Evolutionary conservation across 805 yeast genomes (phyloP), one percentile per base, ranked within the genome.

Genomic region (Cyberlindnera euphorbiiphila): DNA sequence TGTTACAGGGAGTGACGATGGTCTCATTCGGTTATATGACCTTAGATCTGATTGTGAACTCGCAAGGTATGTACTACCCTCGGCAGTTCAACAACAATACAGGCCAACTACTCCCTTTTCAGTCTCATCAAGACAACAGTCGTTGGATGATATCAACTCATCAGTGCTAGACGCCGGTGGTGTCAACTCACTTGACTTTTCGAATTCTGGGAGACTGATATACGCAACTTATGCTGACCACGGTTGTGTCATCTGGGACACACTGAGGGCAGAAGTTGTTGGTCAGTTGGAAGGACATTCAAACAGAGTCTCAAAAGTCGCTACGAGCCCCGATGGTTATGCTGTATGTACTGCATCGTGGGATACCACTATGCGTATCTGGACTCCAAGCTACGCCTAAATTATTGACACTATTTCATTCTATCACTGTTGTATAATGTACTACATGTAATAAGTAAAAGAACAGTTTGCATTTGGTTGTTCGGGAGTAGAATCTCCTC

Each of bases 271-370:
- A 11, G 78, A 75, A 38, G 62, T 82, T 12, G 74, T 85, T 6
- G 88, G 86, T 1, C 65, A 72, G 14, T 54, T 86, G 35, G 79
- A 77, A 20, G 85, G 84, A 0, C 93, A 85, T 50, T 53, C 63
- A 9, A 76, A 75, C 45, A 68, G 80, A 32, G 71, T 84, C 9
- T 76, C 78, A 34, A 76, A 76, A 48, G 81, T 88, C 3, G 64
- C 68, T 25, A 71, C 80, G 1, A 74, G 88, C 46, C 79, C 79
- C 0, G 85, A 86, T 59, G 96, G 96, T 0, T 54, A 74, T 16
- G 88, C 82, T 0, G 69, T 88, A 9, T 78, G 81, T 39, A 84
- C 95, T 2, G 81, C 85, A 1, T 81, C 91, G 1, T 81, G 94
- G 84, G 95, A 86, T 54, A 61, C 78, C 7, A 77, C 89, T 2